Evolutionary conservation across 2,329 filamentous ascomycete species (phyloP), one percentile per base, ranked within the genome.

Genomic region (Penicillium sp.): DNA sequence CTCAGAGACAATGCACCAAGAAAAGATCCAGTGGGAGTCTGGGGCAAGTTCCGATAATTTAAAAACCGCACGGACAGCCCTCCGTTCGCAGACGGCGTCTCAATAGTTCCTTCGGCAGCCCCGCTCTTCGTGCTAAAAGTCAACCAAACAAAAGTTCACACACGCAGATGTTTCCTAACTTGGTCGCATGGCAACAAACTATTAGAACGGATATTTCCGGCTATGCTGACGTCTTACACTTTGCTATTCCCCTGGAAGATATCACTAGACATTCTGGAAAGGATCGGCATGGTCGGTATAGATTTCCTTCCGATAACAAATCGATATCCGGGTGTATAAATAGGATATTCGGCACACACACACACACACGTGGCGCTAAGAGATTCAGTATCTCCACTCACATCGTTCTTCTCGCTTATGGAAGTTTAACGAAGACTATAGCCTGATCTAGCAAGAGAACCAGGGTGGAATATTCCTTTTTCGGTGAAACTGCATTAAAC

Each of bases 11-110:
- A 17, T 30, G 26, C 26, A 49, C 45, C 45, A 17, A 49, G 45
- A 49, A 49, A 49, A 30, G 45, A 30, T 30, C 3, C 24, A 49
- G 45, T 49, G 45, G 45, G 26, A 24, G 17, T 42, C 51, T 54
- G 51, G 51, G 35, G 22, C 51, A 40, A 54, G 51, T 54, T 54
- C 51, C 51, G 51, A 54, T 10, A 10, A 38, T 42, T 54, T 42
- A 28, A 28, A 40, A 54, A n/a, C 38, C 38, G 51, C 51, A 54
- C 51, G 51, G 51, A 54, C 51, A 3, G 35, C 12, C 35, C 51
- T 54, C 51, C 51, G 37, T 40, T 42, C 35, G 2, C n/a, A n/a
- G 51, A 54, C 51, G 51, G 51, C 37, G 51, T 54, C 51, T 54
- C 51, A 54, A 54, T 54, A 54, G 51, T 40, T 37, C 38, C 35